phyloP scores from a whole-genome alignment of 2,329 filamentous ascomycete genomes.

The Xylariaceae sp. region DNA sequence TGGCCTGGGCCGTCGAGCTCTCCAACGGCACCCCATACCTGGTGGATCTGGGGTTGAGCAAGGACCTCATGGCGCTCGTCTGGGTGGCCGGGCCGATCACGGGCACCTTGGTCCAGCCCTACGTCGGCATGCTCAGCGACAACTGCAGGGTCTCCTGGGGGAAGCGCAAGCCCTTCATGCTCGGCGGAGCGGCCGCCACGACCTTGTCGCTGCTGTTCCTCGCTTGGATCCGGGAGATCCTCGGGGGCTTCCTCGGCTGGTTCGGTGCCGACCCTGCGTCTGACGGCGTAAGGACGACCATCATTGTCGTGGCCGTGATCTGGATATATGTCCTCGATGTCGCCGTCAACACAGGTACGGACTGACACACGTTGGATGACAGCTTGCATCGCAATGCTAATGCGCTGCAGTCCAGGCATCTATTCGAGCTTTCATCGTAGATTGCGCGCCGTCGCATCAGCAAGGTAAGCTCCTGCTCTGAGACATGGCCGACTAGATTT shows the following conservation, averaged over 20 bases:
- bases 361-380: not conserved
- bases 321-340: slow-evolving; percentile 91
- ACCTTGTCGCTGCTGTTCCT: slow-evolving; percentile 61
- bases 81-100: slow-evolving; percentile 80
- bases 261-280: slow-evolving; percentile 66
- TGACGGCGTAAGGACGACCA: slow-evolving; percentile 51
- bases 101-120: slow-evolving; percentile 72
- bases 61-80: slow-evolving; percentile 73
- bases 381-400: slow-evolving; percentile 6
- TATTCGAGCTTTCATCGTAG: slow-evolving; percentile 86
- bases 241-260: slow-evolving; percentile 58
- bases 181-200: slow-evolving; percentile 60
- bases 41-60: slow-evolving; percentile 72
- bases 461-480: slow-evolving; percentile 43
- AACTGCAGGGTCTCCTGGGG: slow-evolving; percentile 69
- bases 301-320: slow-evolving; percentile 73
- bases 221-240: slow-evolving; percentile 66
- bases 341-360: slow-evolving; percentile 79
- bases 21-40: slow-evolving; percentile 87
- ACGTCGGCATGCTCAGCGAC: slow-evolving; percentile 75
- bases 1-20: slow-evolving; percentile 92
- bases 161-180: slow-evolving; percentile 75
- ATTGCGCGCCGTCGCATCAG: slow-evolving; percentile 85
- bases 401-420: slow-evolving; percentile 66
- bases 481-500: no score